Evolutionary conservation across 768 basidiomycete species (phyloP).

Genomic region (Tremella mesenterica): DNA sequence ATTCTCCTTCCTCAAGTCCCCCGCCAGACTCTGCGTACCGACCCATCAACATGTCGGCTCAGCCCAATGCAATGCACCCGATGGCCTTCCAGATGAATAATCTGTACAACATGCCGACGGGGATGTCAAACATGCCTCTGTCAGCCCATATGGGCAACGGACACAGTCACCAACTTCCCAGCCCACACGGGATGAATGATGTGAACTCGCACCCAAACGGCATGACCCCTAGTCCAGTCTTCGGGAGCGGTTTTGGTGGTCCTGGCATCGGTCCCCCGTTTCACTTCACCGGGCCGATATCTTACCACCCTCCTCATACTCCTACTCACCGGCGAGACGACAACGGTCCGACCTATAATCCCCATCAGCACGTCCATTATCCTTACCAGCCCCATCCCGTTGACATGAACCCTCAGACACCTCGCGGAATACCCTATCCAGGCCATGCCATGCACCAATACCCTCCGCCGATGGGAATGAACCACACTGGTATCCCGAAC

Average conservation of each 20-base stretch:
- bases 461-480: slow-evolving; percentile 16
- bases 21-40: slow-evolving; percentile 15
- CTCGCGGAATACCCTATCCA: slow-evolving; percentile 22
- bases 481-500: slow-evolving; percentile 21
- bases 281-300: too few species aligned
- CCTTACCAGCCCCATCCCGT: slow-evolving; percentile 34
- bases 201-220: slow-evolving; percentile 1
- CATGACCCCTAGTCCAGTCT: slow-evolving; percentile 5
- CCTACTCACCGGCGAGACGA: neutral
- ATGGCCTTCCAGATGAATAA: slow-evolving; percentile 10
- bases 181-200: neutral
- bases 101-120: slow-evolving; percentile 6
- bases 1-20: slow-evolving; percentile 46
- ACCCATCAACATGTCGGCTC: slow-evolving; percentile 5
- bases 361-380: slow-evolving; percentile 36
- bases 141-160: too few species aligned
- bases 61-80: slow-evolving; percentile 8
- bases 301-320: slow-evolving; percentile 11
- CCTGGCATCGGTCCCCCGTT: slow-evolving; percentile 2
- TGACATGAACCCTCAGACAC: slow-evolving; percentile 20
- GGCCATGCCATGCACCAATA: slow-evolving; percentile 24
- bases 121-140: slow-evolving; percentile 15
- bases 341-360: slow-evolving; percentile 22
- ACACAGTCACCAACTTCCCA: neutral
- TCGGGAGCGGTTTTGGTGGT: too few species aligned